A percentile compares a stretch with the other conserved stretches of the same genome.
These are phyloP conservation scores for Naganishia antarctica DNA, from an alignment of 768 basidiomycete genomes.

Conservation along the genomic window DNA sequence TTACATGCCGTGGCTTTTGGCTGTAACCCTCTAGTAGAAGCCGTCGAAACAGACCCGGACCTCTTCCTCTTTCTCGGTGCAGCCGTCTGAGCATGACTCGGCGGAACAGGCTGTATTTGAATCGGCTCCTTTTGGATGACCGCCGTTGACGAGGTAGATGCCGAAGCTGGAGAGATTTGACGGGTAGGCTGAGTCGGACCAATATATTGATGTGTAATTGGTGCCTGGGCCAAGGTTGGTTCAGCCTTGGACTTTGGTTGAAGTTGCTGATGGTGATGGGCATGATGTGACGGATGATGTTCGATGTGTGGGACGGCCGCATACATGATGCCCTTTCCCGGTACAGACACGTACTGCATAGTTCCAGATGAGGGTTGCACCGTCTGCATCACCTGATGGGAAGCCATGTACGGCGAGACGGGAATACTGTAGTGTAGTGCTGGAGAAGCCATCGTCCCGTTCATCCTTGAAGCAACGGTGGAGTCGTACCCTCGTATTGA, in stretches of 20 bases:
- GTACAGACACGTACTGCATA: constrained; percentile 17
- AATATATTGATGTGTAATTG: not conserved
- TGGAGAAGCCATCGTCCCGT: not conserved
- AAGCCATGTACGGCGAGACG: constrained; percentile 5
- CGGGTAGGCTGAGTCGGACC: not conserved
- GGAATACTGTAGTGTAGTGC: constrained; percentile 10
- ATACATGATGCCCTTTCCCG: constrained; percentile 18
- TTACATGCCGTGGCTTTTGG: constrained; percentile 1
- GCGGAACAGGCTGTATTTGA: not conserved
- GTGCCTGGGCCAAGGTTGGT: not conserved
- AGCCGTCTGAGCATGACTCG: not conserved
- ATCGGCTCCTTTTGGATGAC: not conserved
- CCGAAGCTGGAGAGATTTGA: not conserved
- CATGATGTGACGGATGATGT: not conserved
- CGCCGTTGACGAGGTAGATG: not conserved
- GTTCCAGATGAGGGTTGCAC: not conserved
- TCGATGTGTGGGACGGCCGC: not conserved
- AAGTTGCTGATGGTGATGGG: constrained; percentile 1
- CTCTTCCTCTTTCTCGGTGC: constrained; percentile 20
- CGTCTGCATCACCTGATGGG: constrained; percentile 7
- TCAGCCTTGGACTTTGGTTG: not conserved
- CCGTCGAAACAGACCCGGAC: constrained; percentile 8
- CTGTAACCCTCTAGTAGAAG: not conserved
- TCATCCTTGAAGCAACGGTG: constrained; percentile 2
- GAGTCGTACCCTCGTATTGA: constrained; percentile 9